A percentile compares a stretch with the other conserved stretches of the same genome.
These are phyloP conservation scores for Alternaria panax DNA, from an alignment of 2,329 filamentous ascomycete species.

Conservation along the genomic window DNA sequence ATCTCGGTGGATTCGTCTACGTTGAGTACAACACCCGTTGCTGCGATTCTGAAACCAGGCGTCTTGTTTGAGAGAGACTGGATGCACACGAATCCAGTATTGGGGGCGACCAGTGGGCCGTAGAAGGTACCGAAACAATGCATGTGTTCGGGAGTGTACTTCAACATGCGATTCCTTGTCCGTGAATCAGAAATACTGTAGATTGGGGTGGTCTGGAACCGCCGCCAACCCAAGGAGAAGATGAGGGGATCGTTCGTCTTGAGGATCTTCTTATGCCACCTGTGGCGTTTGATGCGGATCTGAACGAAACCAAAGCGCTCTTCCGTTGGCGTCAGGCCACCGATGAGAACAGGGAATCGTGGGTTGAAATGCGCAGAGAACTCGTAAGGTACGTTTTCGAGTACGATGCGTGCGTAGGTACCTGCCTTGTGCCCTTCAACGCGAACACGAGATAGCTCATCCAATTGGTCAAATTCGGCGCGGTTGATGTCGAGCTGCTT, in stretches of 20 bases:
- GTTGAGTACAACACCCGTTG: conserved; percentile 89
- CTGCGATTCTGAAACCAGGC: conserved; percentile 91
- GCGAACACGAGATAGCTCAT: conserved; percentile 79
- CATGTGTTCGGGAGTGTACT: conserved; percentile 99
- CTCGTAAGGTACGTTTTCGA: conserved; percentile 89
- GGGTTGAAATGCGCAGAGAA: conserved; percentile 85
- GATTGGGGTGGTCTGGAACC: conserved; percentile 90
- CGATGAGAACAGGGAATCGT: conserved; percentile 83
- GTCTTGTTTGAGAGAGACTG: conserved; percentile 85
- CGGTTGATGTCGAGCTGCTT: conserved; percentile 98
- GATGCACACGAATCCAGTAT: conserved; percentile 93
- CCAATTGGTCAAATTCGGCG: conserved; percentile 86
- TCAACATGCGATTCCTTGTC: conserved; percentile 95
- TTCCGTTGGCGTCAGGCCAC: conserved; percentile 91
- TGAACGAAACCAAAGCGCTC: conserved; percentile 96
- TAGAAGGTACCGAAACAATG: conserved; percentile 98
- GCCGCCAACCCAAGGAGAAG: conserved; percentile 93
- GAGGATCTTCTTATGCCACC: conserved; percentile 99
- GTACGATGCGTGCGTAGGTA: conserved; percentile 88
- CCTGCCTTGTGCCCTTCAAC: conserved; percentile 93
- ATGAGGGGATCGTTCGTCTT: conserved; percentile 98
- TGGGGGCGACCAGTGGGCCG: conserved; percentile 91
- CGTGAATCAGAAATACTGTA: conserved; percentile 96
- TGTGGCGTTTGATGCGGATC: conserved; percentile 93
- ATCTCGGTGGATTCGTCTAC: conserved; percentile 97